phyloP scores from a whole-genome alignment of 106 monocot species.

The Xerophyta viscosa region DNA sequence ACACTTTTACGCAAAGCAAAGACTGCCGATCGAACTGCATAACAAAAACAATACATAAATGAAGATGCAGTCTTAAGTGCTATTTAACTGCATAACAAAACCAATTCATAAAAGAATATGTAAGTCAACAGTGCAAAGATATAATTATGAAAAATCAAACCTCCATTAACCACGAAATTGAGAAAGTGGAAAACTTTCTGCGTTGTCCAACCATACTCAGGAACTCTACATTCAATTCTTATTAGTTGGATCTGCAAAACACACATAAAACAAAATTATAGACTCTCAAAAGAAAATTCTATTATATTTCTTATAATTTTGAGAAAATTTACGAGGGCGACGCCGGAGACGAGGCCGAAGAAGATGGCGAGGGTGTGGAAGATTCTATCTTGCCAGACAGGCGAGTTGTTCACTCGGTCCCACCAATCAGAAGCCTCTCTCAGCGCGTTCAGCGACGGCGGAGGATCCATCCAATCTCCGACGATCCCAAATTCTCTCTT shows the following conservation, averaged over 20 bases:
- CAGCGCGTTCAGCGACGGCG: slow-evolving; percentile 16
- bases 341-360: slow-evolving; percentile 9
- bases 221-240: slow-evolving; percentile 95
- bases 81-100: background rate
- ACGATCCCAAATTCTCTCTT: too few relatives aligned
- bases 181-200: slow-evolving; percentile 96
- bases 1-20: slow-evolving; percentile 60
- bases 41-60: background rate
- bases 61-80: background rate
- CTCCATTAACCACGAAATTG: slow-evolving; percentile 81
- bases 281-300: too few relatives aligned
- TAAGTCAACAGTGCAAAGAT: too few relatives aligned
- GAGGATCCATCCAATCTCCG: too few relatives aligned
- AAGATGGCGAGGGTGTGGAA: slow-evolving; percentile 9
- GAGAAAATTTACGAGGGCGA: slow-evolving; percentile 23
- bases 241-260: slow-evolving; percentile 72
- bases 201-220: slow-evolving; percentile 97
- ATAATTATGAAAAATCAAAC: slow-evolving; percentile 24
- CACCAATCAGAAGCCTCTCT: slow-evolving; percentile 37
- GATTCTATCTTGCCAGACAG: slow-evolving; percentile 57
- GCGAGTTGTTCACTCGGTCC: slow-evolving; percentile 51
- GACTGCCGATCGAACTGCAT: slow-evolving; percentile 73
- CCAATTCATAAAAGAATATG: background rate
- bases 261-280: background rate
- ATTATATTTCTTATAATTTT: too few relatives aligned